A percentile compares a stretch with the other conserved stretches of the same genome.
phyloP scores from a whole-genome alignment of 139 green algal genomes.

The Coelastrella sp. region DNA sequence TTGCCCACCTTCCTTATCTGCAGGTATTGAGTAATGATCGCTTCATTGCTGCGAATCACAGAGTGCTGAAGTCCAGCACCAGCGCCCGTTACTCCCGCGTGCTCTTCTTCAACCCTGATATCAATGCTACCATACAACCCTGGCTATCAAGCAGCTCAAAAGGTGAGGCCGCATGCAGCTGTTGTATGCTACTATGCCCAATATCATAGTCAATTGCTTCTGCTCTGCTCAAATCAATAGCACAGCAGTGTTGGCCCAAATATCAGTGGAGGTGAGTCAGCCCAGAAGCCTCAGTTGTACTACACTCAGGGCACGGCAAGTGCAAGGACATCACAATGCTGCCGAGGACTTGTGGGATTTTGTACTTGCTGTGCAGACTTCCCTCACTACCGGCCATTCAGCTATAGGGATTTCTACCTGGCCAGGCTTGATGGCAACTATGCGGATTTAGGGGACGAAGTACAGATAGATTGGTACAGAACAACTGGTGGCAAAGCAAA shows the following conservation, averaged over 20 bases:
- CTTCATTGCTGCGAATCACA: neutral
- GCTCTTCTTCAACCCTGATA: conserved; percentile 66
- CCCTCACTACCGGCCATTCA: conserved; percentile 50
- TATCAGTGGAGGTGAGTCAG: neutral
- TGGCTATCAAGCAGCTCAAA: neutral
- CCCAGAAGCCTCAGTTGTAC: neutral
- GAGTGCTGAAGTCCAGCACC: neutral
- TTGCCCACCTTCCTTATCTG: neutral
- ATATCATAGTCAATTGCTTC: neutral
- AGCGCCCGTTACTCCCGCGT: conserved; percentile 49
- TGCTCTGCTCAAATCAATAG: neutral
- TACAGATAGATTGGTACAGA: conserved; percentile 62
- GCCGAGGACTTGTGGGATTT: neutral
- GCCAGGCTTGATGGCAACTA: conserved; percentile 55
- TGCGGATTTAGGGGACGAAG: conserved; percentile 56
- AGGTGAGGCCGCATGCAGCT: neutral
- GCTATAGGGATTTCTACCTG: conserved; percentile 49
- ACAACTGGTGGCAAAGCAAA: neutral
- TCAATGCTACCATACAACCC: conserved; percentile 44
- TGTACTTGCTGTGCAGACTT: neutral
- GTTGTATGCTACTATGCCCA: neutral
- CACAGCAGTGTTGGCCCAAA: neutral
- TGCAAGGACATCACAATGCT: too few relatives aligned
- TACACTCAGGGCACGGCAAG: neutral
- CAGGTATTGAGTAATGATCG: neutral